These are phyloP conservation scores for Penicillium sp. DNA, from an alignment of 2,329 filamentous ascomycete genomes.

Conservation along the genomic window DNA sequence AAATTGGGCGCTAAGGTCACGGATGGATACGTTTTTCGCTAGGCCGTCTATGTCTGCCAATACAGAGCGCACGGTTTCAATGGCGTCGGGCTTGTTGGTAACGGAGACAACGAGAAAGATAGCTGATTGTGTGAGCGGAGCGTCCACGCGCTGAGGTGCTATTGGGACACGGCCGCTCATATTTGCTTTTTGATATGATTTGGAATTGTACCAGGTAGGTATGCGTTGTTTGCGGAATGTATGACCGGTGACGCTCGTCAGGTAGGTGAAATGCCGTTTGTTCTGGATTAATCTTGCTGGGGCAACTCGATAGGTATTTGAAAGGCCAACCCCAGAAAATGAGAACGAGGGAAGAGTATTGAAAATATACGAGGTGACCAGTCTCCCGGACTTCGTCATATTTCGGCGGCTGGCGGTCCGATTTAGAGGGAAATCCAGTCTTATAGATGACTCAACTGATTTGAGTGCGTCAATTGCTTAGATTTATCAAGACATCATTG, in stretches of 20 bases:
- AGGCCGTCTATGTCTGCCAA: conserved; percentile 48
- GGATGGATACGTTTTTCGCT: conserved; percentile 54
- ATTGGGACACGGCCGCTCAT: conserved; percentile 28
- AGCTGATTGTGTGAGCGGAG: conserved; percentile 52
- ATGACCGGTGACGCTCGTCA: not conserved
- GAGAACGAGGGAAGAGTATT: not conserved
- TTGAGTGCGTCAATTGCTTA: not conserved
- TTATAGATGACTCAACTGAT: not conserved
- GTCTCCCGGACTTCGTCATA: not conserved
- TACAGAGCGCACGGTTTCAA: conserved; percentile 45
- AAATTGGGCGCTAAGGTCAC: conserved; percentile 48
- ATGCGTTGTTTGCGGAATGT: not conserved
- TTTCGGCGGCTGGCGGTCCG: not conserved
- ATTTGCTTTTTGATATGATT: not conserved
- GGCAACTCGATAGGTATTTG: not conserved
- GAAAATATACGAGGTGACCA: not conserved
- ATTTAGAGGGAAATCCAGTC: not conserved
- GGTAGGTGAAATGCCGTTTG: not conserved
- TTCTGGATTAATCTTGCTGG: not conserved
- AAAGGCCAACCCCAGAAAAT: not conserved
- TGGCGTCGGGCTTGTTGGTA: conserved; percentile 34
- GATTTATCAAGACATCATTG: not conserved
- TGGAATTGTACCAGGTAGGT: not conserved
- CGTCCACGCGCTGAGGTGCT: conserved; percentile 49
- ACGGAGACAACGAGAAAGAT: conserved; percentile 55